Conservation (phyloP, 2,329 filamentous ascomycete genomes). For the Ophiostoma novo-ulmi region DNA sequence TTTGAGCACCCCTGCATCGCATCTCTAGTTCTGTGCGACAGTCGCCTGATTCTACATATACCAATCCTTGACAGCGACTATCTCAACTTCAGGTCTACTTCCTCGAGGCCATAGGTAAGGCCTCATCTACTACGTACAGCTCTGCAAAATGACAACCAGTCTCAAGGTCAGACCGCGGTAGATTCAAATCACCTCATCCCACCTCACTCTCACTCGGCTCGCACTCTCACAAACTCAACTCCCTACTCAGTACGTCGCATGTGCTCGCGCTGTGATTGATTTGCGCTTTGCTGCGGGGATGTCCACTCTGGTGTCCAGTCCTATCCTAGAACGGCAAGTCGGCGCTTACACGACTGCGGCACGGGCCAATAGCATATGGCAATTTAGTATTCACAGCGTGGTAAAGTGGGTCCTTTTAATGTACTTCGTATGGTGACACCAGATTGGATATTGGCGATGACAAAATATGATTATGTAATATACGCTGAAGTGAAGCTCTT, state of each 20-base stretch:
- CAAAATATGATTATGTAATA: background rate
- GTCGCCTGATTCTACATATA: background rate
- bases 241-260: background rate
- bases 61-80: background rate
- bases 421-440: background rate
- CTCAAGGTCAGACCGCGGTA: background rate
- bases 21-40: background rate
- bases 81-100: background rate
- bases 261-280: background rate
- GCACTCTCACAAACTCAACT: too few relatives aligned
- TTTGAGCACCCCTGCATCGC: background rate
- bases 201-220: background rate
- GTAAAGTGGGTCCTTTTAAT: background rate
- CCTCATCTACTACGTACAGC: background rate
- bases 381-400: background rate
- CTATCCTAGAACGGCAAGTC: conserved; percentile 22
- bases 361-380: conserved; percentile 22
- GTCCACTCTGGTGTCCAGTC: conserved; percentile 13
- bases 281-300: background rate
- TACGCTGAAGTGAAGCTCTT: too few relatives aligned
- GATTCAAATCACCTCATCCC: background rate
- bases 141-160: background rate
- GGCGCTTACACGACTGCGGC: conserved; percentile 23
- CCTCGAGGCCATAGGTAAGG: background rate
- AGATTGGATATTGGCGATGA: background rate